phyloP scores from a whole-genome alignment of 371 early-diverging fungal genomes.

The Phascolomyces articulosus region DNA sequence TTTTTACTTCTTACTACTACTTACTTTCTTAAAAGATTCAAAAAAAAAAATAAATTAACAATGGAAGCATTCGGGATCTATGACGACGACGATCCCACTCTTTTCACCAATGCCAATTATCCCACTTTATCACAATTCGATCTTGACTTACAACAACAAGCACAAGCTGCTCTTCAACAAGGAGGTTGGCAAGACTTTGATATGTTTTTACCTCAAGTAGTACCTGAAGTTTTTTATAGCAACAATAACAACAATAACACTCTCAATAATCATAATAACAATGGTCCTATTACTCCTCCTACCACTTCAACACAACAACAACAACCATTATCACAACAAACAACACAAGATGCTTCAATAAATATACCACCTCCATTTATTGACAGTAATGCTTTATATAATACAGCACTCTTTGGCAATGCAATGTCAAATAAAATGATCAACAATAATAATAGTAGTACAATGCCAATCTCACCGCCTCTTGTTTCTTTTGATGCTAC shows the following conservation, averaged over 20 bases:
- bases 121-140: constrained; percentile 39
- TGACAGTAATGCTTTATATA: not conserved
- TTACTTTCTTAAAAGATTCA: not conserved
- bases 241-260: no score
- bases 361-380: constrained; percentile 1
- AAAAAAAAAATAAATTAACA: not conserved
- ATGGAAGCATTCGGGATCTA: constrained; percentile 15
- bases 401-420: constrained; percentile 1
- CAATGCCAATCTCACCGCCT: constrained; percentile 15
- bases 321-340: constrained; percentile 7
- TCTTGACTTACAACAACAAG: constrained; percentile 46
- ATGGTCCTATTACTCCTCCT: constrained; percentile 14
- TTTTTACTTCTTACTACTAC: not conserved
- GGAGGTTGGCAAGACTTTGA: constrained; percentile 43
- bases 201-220: constrained; percentile 34
- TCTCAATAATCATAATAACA: no score
- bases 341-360: constrained; percentile 2
- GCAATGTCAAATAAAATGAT: not conserved
- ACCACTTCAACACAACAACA: constrained; percentile 10
- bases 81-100: constrained; percentile 19
- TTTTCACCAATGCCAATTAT: constrained; percentile 4
- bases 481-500: constrained; percentile 12
- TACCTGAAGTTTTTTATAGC: constrained; percentile 12
- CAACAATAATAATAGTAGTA: not conserved
- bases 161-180: constrained; percentile 40